Evolutionary conservation across 2,329 filamentous ascomycete genomes (phyloP), one percentile per base, ranked within the genome.

Genomic region (Immersiporthe knoxdaviesiana): DNA sequence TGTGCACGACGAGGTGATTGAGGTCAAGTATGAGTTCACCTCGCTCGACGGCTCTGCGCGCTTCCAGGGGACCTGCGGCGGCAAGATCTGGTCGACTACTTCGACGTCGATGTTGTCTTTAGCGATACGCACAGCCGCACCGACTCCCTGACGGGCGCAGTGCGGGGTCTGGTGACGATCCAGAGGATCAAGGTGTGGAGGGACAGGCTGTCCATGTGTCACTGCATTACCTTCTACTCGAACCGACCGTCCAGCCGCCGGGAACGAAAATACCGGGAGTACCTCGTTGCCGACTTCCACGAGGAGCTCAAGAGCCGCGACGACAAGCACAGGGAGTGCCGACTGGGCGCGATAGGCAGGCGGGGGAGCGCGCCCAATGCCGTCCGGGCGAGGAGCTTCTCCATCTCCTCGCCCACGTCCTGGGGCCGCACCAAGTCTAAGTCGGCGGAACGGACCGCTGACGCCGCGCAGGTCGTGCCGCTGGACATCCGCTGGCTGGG

Each of bases 131-230:
- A 86, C 70, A 78, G 81, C 61, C 80, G 84, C 52, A 85, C 82
- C 3, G 84, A 86, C 74, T 76, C 75, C 21, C 85, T 85, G 11
- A 69, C 69, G 70, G 84, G 84, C 60, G 84, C 81, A 41, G 80
- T 86, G 16, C 81, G 81, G 68, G 84, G 84, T 27, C 79, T 86
- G 66, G 84, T 83, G 1, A 82, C 84, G 1, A 84, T 85, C 56
- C 84, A 86, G 75, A 78, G 84, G 65, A 79, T 86, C 71, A 86
- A 86, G 76, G 76, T 86, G 35, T 86, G 84, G 84, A 79, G 80
- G 66, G 84, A 86, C 72, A 78, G 80, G 61, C 81, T 84, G 67
- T 82, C 81, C 16, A 81, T 80, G 3, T 81, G 80, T 58, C 83
- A 86, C 73, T 84, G 81, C 35, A 70, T 86, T 41, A 83, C 82